phyloP scores from a whole-genome alignment of 768 basidiomycete genomes.

The Rhizopogon vulgaris region DNA sequence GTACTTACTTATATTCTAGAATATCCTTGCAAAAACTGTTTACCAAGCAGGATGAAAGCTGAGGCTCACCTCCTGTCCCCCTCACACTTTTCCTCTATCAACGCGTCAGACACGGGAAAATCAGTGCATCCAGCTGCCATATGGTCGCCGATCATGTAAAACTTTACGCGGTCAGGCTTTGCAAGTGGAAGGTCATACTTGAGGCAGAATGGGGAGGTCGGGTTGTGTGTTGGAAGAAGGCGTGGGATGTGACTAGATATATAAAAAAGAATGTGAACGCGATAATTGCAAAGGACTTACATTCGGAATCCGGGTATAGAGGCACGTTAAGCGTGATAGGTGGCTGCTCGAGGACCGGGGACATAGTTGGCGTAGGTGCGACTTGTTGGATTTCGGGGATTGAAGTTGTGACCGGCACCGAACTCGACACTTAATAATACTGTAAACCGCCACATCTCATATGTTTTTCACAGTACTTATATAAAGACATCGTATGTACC shows the following conservation, averaged over 20 bases:
- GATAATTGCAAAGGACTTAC: too few species aligned
- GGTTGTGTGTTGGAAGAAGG: slow-evolving; percentile 17
- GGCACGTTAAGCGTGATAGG: slow-evolving; percentile 33
- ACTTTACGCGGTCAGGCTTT: slow-evolving; percentile 19
- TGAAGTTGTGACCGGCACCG: too few species aligned
- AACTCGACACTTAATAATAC: too few species aligned
- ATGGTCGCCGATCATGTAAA: slow-evolving; percentile 18
- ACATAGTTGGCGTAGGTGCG: slow-evolving; percentile 21
- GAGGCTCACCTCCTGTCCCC: background rate
- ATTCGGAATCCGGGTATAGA: slow-evolving; percentile 23
- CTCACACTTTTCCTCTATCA: slow-evolving; percentile 15
- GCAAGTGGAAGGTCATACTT: slow-evolving; percentile 20
- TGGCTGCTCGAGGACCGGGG: slow-evolving; percentile 25
- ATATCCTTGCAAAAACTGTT: too few species aligned
- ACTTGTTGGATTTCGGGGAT: too few species aligned
- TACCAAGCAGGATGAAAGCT: too few species aligned
- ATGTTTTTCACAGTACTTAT: too few species aligned
- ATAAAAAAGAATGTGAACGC: too few species aligned
- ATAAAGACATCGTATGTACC: too few species aligned
- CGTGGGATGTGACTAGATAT: background rate
- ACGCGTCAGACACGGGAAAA: background rate
- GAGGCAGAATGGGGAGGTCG: slow-evolving; percentile 27
- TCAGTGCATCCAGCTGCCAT: slow-evolving; percentile 26
- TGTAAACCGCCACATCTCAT: too few species aligned
- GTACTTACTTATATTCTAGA: too few species aligned